Base-by-base conservation (phyloP, 139 green algal genomes). In the Chlorella sorokiniana region DNA sequence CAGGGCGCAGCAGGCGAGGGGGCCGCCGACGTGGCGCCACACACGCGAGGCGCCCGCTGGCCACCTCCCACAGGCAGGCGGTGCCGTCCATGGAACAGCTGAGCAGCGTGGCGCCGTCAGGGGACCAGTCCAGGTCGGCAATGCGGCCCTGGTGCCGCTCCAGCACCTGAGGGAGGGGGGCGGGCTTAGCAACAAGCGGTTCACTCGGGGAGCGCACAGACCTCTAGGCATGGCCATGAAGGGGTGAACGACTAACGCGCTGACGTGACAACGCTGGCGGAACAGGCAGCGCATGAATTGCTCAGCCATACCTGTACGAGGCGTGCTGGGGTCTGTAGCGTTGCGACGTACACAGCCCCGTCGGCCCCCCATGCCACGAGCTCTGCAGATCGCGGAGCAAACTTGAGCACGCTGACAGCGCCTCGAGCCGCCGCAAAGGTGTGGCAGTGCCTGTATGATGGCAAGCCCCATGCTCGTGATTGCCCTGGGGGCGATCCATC, bases 61-160 rank as follows among this genome's bases (percentile, higher is more conserved):
- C 64, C 3, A 48, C 35, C 0, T 42, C 33, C 78, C 78, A 83
- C 65, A 83, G 65, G 64, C 78, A 76, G 33, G 38, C 62, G 29
- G 51, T 48, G 37, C 78, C 78, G 51, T 83, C 64, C 9, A 31
- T 23, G 25, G 42, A 56, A 14, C 52, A 69, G 37, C 61, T 68
- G 9, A 69, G 48, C 78, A 83, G 51, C 0, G 33, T n/a, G 37
- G 25, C 10, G 51, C 70, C 70, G 27, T 83, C 78, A 2, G 35
- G 45, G 33, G 35, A 62, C 65, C 65, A 83, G 5, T 76, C 78
- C 48, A 83, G 35, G 65, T 83, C 78, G 14, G 59, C 35, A 6
- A 81, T 56, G 9, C 40, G 29, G 27, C 29, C 75, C 1, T 3
- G 1, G 75, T 81, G 75, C 59, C 75, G 38, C 29, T 70, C 72